Evolutionary conservation across 2,329 filamentous ascomycete species (phyloP), one percentile per base, ranked within the genome.

Genomic region (Fulvia fulva): DNA sequence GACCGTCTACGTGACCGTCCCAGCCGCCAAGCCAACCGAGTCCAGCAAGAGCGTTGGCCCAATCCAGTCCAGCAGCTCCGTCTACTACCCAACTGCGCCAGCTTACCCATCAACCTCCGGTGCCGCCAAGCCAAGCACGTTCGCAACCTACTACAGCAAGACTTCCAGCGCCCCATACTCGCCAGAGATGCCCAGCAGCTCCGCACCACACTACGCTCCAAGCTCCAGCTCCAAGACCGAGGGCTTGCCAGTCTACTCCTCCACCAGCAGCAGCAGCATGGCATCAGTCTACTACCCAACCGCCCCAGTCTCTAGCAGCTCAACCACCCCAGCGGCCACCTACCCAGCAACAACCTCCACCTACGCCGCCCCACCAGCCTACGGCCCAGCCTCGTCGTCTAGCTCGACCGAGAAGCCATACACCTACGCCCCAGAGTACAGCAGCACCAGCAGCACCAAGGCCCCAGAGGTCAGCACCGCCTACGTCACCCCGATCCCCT

Each of bases 1-100:
- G 63, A 72, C 68, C 44, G 65, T 69, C 56, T 65, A 64, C 51
- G 67, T 69, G 26, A 67, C 68, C 47, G 64, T 64, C 34, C 63
- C 61, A 51, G 60, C 57, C 23, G 55, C 53, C 50, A 3, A 30
- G 25, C n/a, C 47, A 3, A 44, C 58, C 45, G 49, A 37, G n/a
- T 51, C 52, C 53, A 32, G 62, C 14, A 52, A 63, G 2, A 56
- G 41, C 53, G 64, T 64, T 26, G 55, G 49, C 53, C 66, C 65
- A 28, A 61, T 65, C 53, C 61, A 63, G 34, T 66, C 64, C 49
- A 66, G 58, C 64, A 51, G 60, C 16, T 21, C 61, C 28, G 60
- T 60, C 32, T 70, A 28, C 19, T 63, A 60, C 55, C 63, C 63
- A 61, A 61, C 62, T 45, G 56, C 23, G 25, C 46, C 37, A 28